Conservation (phyloP, 2,329 filamentous ascomycete genomes). For the Biscogniauxia marginata region DNA sequence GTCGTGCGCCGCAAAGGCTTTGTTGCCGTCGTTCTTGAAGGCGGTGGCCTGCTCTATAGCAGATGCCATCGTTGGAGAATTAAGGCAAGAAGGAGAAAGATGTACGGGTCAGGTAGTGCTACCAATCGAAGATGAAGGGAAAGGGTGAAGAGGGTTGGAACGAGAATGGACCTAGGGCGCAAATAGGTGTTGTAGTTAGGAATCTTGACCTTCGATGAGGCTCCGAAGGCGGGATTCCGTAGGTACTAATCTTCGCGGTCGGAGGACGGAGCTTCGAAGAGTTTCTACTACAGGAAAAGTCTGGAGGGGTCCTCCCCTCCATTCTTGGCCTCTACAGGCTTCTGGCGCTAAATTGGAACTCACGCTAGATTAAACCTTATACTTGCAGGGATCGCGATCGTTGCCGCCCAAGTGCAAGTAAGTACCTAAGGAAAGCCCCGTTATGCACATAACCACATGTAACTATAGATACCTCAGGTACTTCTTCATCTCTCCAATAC, state of each 20-base stretch:
- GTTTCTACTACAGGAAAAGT: neutral
- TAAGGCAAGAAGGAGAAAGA: no score
- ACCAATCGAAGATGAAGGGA: no score
- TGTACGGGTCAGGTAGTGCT: no score
- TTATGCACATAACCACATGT: no score
- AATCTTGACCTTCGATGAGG: neutral
- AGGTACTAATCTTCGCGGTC: neutral
- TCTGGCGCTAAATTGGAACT: neutral
- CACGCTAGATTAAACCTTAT: neutral
- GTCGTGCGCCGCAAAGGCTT: conserved; percentile 84
- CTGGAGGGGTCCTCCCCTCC: neutral
- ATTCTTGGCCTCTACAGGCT: neutral
- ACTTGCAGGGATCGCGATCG: neutral
- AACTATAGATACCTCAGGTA: neutral
- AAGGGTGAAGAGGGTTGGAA: no score
- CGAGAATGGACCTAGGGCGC: no score
- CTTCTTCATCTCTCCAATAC: neutral
- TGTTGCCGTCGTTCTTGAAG: conserved; percentile 92
- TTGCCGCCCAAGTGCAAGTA: no score
- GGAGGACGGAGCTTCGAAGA: neutral
- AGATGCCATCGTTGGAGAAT: conserved; percentile 37
- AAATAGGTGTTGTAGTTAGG: neutral
- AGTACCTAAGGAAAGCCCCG: no score
- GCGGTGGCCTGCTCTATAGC: conserved; percentile 68
- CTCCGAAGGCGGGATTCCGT: conserved; percentile 1